Evolutionary conservation across 192 early-diverging fungal species (phyloP), one percentile per base, ranked within the genome.

Genomic region (Spizellomyces punctatus): DNA sequence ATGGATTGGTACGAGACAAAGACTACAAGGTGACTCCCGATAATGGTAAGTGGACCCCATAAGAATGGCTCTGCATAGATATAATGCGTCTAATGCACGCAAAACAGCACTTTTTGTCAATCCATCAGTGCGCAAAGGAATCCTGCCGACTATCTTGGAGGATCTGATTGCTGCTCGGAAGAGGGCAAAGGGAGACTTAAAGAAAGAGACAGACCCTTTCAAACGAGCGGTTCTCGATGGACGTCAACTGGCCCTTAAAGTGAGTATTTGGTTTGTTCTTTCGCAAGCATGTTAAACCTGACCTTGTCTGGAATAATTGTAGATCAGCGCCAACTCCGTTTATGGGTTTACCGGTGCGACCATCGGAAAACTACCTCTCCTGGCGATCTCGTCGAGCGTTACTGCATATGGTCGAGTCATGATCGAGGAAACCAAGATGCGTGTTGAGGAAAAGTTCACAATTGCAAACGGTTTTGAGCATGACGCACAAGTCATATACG

Each of bases 271-370:
- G 47, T 2, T 19, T 55, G 50, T 56, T 1, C 59, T 67, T 8
- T 19, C 5, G 16, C 27, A 36, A 3, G 3, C 27, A 3, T 10
- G 2, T 14, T 64, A 14, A 36, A 36, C 27, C 27, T 36, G 27
- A 36, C 27, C 27, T 0, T 36, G 27, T 36, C 27, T 36, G 27
- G 27, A 36, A 36, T 36, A 36, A 36, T 2, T 67, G 42, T 42
- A 91, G 89, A 88, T 94, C 76, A 94, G 91, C 69, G 96, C 95
- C 47, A 98, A 99, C 75, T 98, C 95, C 17, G 95, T 99, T 12
- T 99, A 98, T 67, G 95, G 96, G 8, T 98, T 99, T 65, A 98
- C 96, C 10, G 96, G 96, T 43, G 95, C 95, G 2, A 94, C 94
- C 5, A 89, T 92, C 58, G 96, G 96, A 22, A 90, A 93, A 58